Conservation (phyloP, 164 flowering plant species). For the Dillenia suffruticosa region DNA sequence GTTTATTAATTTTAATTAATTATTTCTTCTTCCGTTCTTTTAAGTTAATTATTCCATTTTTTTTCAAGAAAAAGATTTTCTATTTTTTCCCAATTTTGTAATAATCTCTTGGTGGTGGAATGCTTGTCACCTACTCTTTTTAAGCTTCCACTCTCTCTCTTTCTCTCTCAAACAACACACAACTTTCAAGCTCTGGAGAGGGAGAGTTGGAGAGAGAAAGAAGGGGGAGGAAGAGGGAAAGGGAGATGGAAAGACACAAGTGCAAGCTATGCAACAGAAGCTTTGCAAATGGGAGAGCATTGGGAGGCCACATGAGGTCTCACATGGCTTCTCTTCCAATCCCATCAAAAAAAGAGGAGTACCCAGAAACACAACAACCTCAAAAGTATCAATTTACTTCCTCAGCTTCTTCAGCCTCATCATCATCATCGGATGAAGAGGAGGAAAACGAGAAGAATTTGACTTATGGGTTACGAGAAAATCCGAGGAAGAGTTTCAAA, state of each 20-base stretch:
- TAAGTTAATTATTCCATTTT: too few species aligned
- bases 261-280: conserved; percentile 50
- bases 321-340: conserved; percentile 34
- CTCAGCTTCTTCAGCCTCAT: too few species aligned
- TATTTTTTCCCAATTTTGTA: conserved; percentile 4
- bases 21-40: too few species aligned
- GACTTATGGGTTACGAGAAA: too few species aligned
- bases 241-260: conserved; percentile 45
- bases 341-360: conserved; percentile 9
- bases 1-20: background rate
- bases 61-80: background rate
- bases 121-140: conserved; percentile 75
- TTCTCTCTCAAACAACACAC: background rate
- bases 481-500: too few species aligned
- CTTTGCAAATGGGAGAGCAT: conserved; percentile 58
- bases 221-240: conserved; percentile 4
- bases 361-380: too few species aligned
- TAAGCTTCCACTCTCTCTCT: conserved; percentile 22
- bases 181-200: background rate
- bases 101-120: conserved; percentile 43
- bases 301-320: conserved; percentile 75
- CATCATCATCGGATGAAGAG: too few species aligned
- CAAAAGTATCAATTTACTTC: too few species aligned
- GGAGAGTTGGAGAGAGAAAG: background rate
- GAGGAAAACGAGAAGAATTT: too few species aligned